Evolutionary conservation across 352 stramenopile genomes (phyloP).

Genomic region (Pythium volutum): DNA sequence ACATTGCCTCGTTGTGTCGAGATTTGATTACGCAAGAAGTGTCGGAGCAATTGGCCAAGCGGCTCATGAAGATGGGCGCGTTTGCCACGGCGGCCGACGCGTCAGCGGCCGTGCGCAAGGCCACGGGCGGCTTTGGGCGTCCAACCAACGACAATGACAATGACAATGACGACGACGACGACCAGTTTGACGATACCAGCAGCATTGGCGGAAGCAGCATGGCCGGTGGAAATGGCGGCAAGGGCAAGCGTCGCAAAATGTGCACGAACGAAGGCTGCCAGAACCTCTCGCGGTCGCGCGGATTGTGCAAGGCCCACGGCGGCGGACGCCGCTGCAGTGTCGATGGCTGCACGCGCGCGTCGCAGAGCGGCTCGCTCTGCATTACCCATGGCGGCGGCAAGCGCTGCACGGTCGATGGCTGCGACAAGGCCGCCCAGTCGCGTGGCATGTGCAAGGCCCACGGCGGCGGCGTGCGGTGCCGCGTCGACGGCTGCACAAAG

Average conservation of each 20-base stretch:
- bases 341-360: constrained; percentile 72
- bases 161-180: constrained; percentile 23
- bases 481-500: constrained; percentile 78
- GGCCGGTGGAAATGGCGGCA: constrained; percentile 19
- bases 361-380: constrained; percentile 76
- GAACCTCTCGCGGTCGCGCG: constrained; percentile 73
- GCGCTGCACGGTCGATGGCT: constrained; percentile 77
- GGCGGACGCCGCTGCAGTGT: constrained; percentile 74
- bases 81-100: constrained; percentile 10
- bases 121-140: neutral
- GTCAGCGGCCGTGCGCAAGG: neutral
- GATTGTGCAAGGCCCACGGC: constrained; percentile 77
- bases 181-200: constrained; percentile 26
- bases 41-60: constrained; percentile 19
- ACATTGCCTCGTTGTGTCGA: constrained; percentile 75
- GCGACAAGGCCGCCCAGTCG: constrained; percentile 73
- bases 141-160: neutral
- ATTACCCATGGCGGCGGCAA: constrained; percentile 84
- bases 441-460: constrained; percentile 85
- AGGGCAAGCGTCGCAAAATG: constrained; percentile 78
- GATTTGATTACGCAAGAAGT: constrained; percentile 74
- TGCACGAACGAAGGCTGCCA: constrained; percentile 73
- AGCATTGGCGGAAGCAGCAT: constrained; percentile 14
- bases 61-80: constrained; percentile 22
- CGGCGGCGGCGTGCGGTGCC: constrained; percentile 75